These are phyloP conservation scores for Plasmodium sp. DNA, from an alignment of 169 alveolate genomes.

Conservation along the genomic window DNA sequence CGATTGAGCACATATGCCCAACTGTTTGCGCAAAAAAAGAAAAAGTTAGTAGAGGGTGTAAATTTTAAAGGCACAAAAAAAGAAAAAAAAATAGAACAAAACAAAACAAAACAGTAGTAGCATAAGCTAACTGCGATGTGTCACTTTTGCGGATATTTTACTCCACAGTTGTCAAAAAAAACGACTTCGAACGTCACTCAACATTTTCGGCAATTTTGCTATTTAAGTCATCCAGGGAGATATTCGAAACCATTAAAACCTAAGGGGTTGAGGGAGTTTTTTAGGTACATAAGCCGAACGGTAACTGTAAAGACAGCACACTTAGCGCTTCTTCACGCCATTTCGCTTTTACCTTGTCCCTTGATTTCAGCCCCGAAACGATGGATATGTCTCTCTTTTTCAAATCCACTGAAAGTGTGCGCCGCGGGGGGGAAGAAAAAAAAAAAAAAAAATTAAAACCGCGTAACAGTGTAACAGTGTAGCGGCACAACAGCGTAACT, in stretches of 20 bases:
- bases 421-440: neutral
- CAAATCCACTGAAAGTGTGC: conserved; percentile 76
- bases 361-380: conserved; percentile 88
- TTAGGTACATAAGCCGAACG: neutral
- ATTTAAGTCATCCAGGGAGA: conserved; percentile 67
- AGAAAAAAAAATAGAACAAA: neutral
- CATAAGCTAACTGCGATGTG: neutral
- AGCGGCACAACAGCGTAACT: too few relatives aligned
- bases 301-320: neutral
- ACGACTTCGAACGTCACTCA: conserved; percentile 11
- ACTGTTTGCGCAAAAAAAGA: neutral
- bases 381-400: conserved; percentile 87
- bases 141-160: neutral
- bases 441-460: neutral
- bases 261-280: neutral
- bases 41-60: neutral
- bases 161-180: neutral
- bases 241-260: conserved; percentile 75
- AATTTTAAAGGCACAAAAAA: neutral
- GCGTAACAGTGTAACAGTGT: neutral
- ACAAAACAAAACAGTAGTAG: neutral
- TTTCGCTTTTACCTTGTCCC: conserved; percentile 82
- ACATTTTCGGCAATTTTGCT: conserved; percentile 58
- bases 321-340: neutral
- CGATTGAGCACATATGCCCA: neutral